A percentile compares a stretch with the other conserved stretches of the same genome.
These are phyloP conservation scores for Fusarium liriodendri DNA, from an alignment of 2,329 filamentous ascomycete species.

Conservation along the genomic window DNA sequence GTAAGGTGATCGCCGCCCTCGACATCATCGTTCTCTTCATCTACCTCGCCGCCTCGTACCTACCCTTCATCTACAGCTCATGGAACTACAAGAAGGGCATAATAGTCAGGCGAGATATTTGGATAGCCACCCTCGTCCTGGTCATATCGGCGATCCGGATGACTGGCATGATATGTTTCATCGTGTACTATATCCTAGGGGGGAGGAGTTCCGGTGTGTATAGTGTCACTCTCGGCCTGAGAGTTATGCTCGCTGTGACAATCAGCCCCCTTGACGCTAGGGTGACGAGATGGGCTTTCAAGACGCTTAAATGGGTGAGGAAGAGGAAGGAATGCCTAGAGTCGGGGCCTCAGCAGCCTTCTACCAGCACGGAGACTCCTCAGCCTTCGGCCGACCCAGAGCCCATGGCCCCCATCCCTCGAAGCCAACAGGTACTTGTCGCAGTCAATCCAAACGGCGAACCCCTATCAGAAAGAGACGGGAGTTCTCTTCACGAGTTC, in stretches of 20 bases:
- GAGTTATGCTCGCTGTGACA: not conserved
- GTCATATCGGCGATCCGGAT: not conserved
- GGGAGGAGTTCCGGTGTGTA: not conserved
- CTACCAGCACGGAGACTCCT: not conserved
- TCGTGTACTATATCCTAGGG: not conserved
- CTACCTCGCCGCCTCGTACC: not conserved
- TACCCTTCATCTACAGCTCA: not conserved
- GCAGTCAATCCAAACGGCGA: not conserved
- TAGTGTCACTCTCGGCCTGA: not conserved
- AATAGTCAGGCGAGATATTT: not conserved
- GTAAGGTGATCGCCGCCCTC: not conserved
- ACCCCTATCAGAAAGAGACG: not conserved
- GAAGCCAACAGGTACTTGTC: not conserved
- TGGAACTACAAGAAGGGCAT: constrained; percentile 1
- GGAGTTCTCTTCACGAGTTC: not conserved
- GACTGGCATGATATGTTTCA: not conserved
- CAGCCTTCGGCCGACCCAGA: not conserved
- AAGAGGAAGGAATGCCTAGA: not conserved
- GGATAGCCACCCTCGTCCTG: not conserved
- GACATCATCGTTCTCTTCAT: not conserved
- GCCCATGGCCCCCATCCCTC: not conserved
- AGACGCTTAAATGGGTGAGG: not conserved
- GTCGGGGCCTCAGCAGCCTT: not conserved
- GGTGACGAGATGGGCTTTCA: not conserved
- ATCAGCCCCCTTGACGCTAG: not conserved